A percentile compares a stretch with the other conserved stretches of the same genome.
Conservation (phyloP, 1,284 basidiomycete species). For the Microbotryum violaceum region DNA sequence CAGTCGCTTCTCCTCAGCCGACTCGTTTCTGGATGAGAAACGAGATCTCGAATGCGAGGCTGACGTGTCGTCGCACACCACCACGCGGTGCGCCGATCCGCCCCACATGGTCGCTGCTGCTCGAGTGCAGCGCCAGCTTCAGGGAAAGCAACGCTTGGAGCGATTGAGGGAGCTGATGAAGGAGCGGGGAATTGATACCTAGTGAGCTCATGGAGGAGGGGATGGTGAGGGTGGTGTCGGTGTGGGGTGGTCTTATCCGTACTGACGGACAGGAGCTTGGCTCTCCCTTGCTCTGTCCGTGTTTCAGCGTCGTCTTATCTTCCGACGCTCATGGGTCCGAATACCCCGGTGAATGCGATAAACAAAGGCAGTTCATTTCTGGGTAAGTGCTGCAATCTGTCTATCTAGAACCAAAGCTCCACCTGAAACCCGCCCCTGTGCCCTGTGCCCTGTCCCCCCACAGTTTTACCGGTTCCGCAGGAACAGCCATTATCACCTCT, state of each 20-base stretch:
- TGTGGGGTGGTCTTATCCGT: no score
- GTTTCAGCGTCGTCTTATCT: slow-evolving; percentile 39
- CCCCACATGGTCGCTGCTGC: no score
- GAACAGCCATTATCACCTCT: slow-evolving; percentile 42
- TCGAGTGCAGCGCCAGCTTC: neutral
- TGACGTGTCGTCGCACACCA: no score
- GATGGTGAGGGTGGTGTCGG: no score
- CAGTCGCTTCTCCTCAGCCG: no score
- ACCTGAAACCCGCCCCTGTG: neutral
- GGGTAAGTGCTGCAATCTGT: slow-evolving; percentile 6
- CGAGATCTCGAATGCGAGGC: no score
- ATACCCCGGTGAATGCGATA: slow-evolving; percentile 64
- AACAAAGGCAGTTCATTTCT: slow-evolving; percentile 76
- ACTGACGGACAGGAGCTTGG: no score
- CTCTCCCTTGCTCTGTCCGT: neutral
- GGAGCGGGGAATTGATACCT: slow-evolving; percentile 79
- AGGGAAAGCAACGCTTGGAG: slow-evolving; percentile 46
- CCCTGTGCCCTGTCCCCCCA: neutral
- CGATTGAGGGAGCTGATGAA: slow-evolving; percentile 84
- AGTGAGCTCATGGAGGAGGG: slow-evolving; percentile 52
- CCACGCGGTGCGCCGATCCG: no score
- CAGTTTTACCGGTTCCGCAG: slow-evolving; percentile 88
- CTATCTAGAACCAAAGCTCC: neutral
- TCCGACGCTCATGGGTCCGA: slow-evolving; percentile 70
- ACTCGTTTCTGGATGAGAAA: no score